Conservation (phyloP, 1,284 basidiomycete genomes). For the Trichosporon coremiiforme region DNA sequence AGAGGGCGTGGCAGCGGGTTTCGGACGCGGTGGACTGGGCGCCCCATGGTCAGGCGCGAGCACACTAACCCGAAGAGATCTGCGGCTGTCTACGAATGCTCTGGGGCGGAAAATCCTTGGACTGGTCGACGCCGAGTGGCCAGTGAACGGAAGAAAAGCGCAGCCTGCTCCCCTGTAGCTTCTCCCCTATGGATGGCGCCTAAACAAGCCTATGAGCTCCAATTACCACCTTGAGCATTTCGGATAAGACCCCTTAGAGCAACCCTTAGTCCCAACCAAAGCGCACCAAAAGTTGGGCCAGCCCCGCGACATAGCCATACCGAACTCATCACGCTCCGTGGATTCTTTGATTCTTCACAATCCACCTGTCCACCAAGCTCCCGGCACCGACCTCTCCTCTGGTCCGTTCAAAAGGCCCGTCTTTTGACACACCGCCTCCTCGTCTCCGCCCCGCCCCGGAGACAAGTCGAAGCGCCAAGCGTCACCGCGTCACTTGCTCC, state of each 20-base stretch:
- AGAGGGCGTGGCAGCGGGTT: background rate
- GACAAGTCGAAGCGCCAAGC: background rate
- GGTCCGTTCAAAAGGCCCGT: background rate
- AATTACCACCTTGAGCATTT: slow-evolving; percentile 1
- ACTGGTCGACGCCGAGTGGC: background rate
- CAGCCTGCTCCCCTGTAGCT: too few species aligned
- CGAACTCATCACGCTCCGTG: background rate
- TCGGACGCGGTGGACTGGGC: too few species aligned
- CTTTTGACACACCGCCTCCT: background rate
- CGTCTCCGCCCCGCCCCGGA: background rate
- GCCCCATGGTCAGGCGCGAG: too few species aligned
- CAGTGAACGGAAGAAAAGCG: background rate
- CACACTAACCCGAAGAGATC: slow-evolving; percentile 1
- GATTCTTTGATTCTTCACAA: slow-evolving; percentile 5
- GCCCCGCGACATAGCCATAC: too few species aligned
- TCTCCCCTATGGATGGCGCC: background rate
- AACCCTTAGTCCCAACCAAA: background rate
- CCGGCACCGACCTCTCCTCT: background rate
- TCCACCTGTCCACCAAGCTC: background rate
- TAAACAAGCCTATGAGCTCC: slow-evolving; percentile 7
- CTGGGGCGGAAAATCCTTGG: background rate
- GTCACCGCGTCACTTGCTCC: background rate
- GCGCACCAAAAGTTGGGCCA: too few species aligned
- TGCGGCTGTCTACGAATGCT: background rate
- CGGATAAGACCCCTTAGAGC: background rate